Evolutionary conservation across 2,329 filamentous ascomycete genomes (phyloP).

Genomic region (Graphium sp.): DNA sequence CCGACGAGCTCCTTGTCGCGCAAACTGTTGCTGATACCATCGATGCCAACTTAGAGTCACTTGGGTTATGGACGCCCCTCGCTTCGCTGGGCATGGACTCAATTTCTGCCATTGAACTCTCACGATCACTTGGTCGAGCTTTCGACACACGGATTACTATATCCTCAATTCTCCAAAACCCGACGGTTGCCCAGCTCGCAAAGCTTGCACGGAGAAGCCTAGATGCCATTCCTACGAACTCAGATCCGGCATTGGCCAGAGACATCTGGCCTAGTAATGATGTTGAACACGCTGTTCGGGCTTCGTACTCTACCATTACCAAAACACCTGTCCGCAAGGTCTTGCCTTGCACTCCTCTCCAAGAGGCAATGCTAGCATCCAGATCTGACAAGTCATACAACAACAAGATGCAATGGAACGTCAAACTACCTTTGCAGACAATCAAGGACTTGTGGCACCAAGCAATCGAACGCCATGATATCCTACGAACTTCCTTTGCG

Average conservation of each 20-base stretch:
- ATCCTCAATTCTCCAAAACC: conserved; percentile 50
- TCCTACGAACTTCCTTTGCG: conserved; percentile 62
- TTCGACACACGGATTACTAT: conserved; percentile 39
- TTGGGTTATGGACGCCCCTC: conserved; percentile 55
- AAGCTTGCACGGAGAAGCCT: conserved; percentile 8
- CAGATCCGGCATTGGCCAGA: conserved; percentile 9
- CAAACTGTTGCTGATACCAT: conserved; percentile 33
- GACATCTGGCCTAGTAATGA: conserved; percentile 14
- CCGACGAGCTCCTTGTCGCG: conserved; percentile 38
- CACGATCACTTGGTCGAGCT: conserved; percentile 32
- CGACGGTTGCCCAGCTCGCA: conserved; percentile 47
- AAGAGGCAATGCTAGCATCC: conserved; percentile 71
- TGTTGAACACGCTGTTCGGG: too few species aligned
- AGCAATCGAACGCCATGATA: conserved; percentile 51
- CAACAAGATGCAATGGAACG: conserved; percentile 51
- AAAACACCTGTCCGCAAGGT: too few species aligned
- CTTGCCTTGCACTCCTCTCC: conserved; percentile 70
- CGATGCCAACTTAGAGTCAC: conserved; percentile 19
- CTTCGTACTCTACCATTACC: too few species aligned
- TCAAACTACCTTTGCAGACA: conserved; percentile 28
- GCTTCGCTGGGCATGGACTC: conserved; percentile 71
- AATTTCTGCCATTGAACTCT: conserved; percentile 59
- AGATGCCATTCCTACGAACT: neutral
- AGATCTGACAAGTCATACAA: conserved; percentile 40
- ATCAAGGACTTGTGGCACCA: conserved; percentile 44